Conservation (phyloP, 352 stramenopile genomes). For the Pythium rishiriense region DNA sequence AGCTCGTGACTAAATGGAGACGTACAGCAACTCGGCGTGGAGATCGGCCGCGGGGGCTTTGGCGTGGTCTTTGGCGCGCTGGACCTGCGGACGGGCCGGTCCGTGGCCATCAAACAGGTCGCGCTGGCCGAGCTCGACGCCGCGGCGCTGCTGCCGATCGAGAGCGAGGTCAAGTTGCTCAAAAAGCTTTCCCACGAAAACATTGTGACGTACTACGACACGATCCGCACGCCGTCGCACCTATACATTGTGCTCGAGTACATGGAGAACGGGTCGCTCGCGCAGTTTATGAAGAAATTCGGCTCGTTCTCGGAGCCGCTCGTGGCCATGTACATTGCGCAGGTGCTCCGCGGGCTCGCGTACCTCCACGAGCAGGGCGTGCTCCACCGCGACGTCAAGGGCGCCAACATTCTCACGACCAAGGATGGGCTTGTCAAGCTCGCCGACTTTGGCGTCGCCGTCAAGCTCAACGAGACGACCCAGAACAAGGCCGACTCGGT, state of each 20-base stretch:
- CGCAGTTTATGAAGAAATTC: conserved; percentile 93
- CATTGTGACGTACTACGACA: conserved; percentile 96
- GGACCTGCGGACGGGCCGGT: conserved; percentile 79
- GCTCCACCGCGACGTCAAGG: conserved; percentile 93
- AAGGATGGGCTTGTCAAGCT: conserved; percentile 92
- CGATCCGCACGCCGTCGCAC: conserved; percentile 83
- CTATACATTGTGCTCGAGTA: conserved; percentile 91
- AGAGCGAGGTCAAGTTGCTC: conserved; percentile 91
- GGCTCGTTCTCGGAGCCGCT: conserved; percentile 90
- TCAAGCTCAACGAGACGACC: conserved; percentile 83
- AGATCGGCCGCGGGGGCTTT: conserved; percentile 92
- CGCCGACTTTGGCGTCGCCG: conserved; percentile 92
- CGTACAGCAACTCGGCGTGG: conserved; percentile 90
- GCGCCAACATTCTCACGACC: conserved; percentile 93
- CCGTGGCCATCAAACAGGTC: conserved; percentile 88
- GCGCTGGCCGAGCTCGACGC: conserved; percentile 83
- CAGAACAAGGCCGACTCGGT: conserved; percentile 87
- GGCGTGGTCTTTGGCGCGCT: conserved; percentile 89
- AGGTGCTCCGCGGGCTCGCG: conserved; percentile 88
- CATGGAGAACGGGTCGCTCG: conserved; percentile 94
- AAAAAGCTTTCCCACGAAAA: conserved; percentile 94
- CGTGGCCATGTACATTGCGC: conserved; percentile 91
- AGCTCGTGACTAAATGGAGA: too few species aligned
- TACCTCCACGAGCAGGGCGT: conserved; percentile 93
- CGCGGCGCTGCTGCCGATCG: conserved; percentile 79